Evolutionary conservation across 192 early-diverging fungal species (phyloP).

Genomic region (Phycomyces blakesleeanus): DNA sequence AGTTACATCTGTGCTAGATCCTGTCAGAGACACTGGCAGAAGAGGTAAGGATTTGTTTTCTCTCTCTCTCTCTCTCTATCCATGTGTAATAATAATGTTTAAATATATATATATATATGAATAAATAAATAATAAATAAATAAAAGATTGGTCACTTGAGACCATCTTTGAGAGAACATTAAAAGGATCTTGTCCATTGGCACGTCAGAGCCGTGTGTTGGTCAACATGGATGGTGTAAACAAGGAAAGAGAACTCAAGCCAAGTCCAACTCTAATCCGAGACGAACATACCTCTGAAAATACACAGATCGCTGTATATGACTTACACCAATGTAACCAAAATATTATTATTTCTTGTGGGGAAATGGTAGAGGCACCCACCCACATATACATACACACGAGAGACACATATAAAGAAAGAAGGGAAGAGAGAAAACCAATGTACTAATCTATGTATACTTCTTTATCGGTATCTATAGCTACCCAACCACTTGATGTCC

Average conservation of each 20-base stretch:
- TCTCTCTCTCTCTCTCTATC: too few species aligned
- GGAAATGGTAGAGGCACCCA: too few species aligned
- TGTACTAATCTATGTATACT: too few species aligned
- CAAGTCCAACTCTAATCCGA: conserved; percentile 14
- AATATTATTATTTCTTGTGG: too few species aligned
- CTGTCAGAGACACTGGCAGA: conserved; percentile 48
- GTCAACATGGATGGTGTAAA: conserved; percentile 36
- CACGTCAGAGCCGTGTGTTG: conserved; percentile 38
- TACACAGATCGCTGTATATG: conserved; percentile 40
- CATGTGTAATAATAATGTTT: too few species aligned
- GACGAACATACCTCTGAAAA: conserved; percentile 17
- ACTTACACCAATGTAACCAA: conserved; percentile 38
- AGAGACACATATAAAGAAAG: too few species aligned
- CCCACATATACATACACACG: too few species aligned
- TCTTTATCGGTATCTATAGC: conserved; percentile 1
- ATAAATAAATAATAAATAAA: too few species aligned
- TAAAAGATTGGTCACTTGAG: conserved; percentile 50
- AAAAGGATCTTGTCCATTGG: conserved; percentile 47
- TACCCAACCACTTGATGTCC: conserved; percentile 33
- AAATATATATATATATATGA: too few species aligned
- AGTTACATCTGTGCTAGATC: conserved; percentile 79
- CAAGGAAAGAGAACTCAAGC: conserved; percentile 24
- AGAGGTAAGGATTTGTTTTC: conserved; percentile 29
- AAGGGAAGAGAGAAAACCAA: too few species aligned
- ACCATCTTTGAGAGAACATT: conserved; percentile 46